Conservation (phyloP, 805 yeast species). For the Jamesozyma lodderae region DNA sequence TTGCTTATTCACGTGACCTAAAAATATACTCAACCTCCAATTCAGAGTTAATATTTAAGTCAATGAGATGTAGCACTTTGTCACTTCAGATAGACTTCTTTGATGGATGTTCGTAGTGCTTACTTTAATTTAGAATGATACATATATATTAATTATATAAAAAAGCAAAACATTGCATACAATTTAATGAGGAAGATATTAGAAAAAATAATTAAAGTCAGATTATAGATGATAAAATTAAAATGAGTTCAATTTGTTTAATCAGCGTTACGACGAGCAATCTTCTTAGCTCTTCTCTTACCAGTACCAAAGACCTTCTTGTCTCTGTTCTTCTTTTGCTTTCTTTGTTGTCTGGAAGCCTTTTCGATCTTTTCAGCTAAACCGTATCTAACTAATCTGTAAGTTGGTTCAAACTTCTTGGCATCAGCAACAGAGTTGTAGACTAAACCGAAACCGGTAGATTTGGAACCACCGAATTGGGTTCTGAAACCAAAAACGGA, state of each 20-base stretch:
- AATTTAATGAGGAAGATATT: slow-evolving; percentile 2
- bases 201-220: slow-evolving; percentile 3
- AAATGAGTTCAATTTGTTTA: slow-evolving; percentile 28
- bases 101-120: slow-evolving; percentile 2
- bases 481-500: slow-evolving; percentile 99
- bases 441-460: slow-evolving; percentile 98
- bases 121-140: slow-evolving; percentile 4
- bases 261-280: slow-evolving; percentile 85
- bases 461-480: slow-evolving; percentile 99
- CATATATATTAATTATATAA: slow-evolving; percentile 2
- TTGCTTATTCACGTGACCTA: neutral
- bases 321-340: slow-evolving; percentile 99
- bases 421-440: slow-evolving; percentile 97
- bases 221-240: neutral
- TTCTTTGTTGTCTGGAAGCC: slow-evolving; percentile 99
- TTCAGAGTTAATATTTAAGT: neutral
- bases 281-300: slow-evolving; percentile 84
- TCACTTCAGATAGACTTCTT: neutral
- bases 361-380: slow-evolving; percentile 92
- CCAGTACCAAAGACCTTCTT: slow-evolving; percentile 99
- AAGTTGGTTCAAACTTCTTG: slow-evolving; percentile 97
- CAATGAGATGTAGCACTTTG: neutral
- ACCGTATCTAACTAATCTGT: slow-evolving; percentile 99
- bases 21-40: neutral
- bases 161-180: slow-evolving; percentile 4